Base-by-base conservation (phyloP, 2,329 filamentous ascomycete genomes). In the Hirsutella rhossiliensis region DNA sequence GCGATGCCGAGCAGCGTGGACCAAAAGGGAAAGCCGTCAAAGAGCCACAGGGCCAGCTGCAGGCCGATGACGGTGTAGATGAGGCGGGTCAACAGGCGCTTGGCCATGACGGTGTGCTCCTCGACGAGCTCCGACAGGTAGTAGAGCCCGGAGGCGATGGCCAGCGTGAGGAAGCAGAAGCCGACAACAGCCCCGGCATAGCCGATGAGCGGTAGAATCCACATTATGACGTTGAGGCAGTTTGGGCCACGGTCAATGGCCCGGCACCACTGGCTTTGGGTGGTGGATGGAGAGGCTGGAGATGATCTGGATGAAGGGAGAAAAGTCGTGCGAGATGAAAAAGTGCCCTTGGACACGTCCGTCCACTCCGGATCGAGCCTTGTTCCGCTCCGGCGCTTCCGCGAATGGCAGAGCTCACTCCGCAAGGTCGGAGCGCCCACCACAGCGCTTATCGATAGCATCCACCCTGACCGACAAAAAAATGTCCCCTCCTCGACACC, bases 91-190 rank as follows among this genome's bases (percentile, higher is more conserved):
- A 98, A 73, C n/a, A 96, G 70, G 45, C 83, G 86, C 61, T 94
- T 94, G 12, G 89, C 85, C 49, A 94, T 66, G 11, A 97, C 90
- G 4, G 90, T 96, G 61, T 98, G 90, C 64, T 98, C 92, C 67
- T 98, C 92, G 48, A 98, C 92, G 13, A 97, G 80, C 64, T 98
- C 92, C 20, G 90, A 96, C 43, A 98, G 82, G 63, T 98, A 98
- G 69, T 98, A 98, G 23, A 98, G 80, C 32, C 92, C 92, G n/a
- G 88, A 96, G 34, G 92, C 92, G 59, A 98, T 97, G 45, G 90
- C 88, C 48, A 98, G 74, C 18, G 92, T 97, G 53, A 98, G 72
- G 67, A 98, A 97, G 57, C 78, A 80, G 69, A 98, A 98, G 61
- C 90, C 90, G 48, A 95, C 69, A 50, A 88, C 67, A 53, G 94